These are phyloP conservation scores for Dioscorea dumetorum DNA, from an alignment of 106 monocot species.

Conservation along the genomic window DNA sequence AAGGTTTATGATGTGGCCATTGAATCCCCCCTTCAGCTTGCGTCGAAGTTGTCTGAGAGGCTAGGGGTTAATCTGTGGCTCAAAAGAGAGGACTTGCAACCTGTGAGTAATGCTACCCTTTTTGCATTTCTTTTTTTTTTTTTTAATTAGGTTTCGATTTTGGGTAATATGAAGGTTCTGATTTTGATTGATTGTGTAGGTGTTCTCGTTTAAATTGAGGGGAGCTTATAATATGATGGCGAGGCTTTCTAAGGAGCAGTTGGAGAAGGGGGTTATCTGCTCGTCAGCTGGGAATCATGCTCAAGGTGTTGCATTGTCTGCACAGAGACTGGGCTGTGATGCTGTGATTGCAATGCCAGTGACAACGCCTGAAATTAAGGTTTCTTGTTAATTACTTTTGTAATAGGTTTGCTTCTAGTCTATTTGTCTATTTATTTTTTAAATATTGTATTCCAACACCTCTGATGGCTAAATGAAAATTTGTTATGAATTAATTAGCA, in stretches of 20 bases:
- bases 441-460: too few species aligned
- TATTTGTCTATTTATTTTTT: too few species aligned
- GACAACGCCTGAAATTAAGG: conserved; percentile 98
- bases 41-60: conserved; percentile 69
- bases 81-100: conserved; percentile 92
- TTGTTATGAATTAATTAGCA: too few species aligned
- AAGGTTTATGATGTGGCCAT: conserved; percentile 87
- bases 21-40: conserved; percentile 78
- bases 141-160: neutral
- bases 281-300: conserved; percentile 99
- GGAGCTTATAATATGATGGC: conserved; percentile 99
- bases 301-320: conserved; percentile 90
- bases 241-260: conserved; percentile 64
- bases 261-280: conserved; percentile 87
- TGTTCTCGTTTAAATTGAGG: conserved; percentile 94
- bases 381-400: conserved; percentile 2
- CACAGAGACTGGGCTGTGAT: conserved; percentile 63
- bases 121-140: neutral
- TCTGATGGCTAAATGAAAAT: too few species aligned
- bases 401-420: too few species aligned
- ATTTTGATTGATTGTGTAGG: conserved; percentile 27
- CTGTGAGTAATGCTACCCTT: conserved; percentile 26
- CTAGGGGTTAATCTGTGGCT: conserved; percentile 68
- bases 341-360: conserved; percentile 97
- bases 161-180: neutral